Percentiles rank a stretch among this genome's conserved stretches.
Conservation (phyloP, 129 eudicot species). For the Flaveria ramosissima region DNA sequence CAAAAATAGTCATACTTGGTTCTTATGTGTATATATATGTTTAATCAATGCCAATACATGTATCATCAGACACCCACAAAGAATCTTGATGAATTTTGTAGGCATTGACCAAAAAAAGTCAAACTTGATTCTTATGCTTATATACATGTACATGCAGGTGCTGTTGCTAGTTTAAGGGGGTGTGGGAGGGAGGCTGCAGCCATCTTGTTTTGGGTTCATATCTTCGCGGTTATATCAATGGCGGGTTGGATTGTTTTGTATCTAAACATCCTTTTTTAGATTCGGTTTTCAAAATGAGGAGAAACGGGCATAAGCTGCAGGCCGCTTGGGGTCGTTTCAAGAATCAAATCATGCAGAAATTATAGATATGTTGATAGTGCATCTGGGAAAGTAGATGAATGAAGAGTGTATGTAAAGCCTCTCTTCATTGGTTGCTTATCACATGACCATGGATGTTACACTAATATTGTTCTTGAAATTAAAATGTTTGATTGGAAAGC, state of each 20-base stretch:
- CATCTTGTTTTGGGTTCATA: constrained; percentile 95
- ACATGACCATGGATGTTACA: constrained; percentile 9
- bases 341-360: constrained; percentile 23
- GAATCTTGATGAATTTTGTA: background rate
- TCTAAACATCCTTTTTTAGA: constrained; percentile 68
- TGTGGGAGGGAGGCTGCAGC: constrained; percentile 96
- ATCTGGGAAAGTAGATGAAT: constrained; percentile 1
- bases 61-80: background rate
- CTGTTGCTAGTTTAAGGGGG: constrained; percentile 93
- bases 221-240: constrained; percentile 84
- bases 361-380: constrained; percentile 4
- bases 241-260: constrained; percentile 94
- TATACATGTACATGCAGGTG: constrained; percentile 50
- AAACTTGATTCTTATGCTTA: constrained; percentile 1
- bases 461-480: background rate
- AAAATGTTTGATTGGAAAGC: constrained; percentile 15
- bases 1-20: constrained; percentile 6
- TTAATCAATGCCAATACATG: background rate
- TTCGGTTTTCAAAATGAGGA: background rate
- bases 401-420: constrained; percentile 30
- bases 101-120: background rate
- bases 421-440: constrained; percentile 22
- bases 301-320: background rate
- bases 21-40: background rate
- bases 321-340: constrained; percentile 1